Evolutionary conservation across 2,329 filamentous ascomycete genomes (phyloP).

Genomic region (Botryosphaeria dothidea): DNA sequence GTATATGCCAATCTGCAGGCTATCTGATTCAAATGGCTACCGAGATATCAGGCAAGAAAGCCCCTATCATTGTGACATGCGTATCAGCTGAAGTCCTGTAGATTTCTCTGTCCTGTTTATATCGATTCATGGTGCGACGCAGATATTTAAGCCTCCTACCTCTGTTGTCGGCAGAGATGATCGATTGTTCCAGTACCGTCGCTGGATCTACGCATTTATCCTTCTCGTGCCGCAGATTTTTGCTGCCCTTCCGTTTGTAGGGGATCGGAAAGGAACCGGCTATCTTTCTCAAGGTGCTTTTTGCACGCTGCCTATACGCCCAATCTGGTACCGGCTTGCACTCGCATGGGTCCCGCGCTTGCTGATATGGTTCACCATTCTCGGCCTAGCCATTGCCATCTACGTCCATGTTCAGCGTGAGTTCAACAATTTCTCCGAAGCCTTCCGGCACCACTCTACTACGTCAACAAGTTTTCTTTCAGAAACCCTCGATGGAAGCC

Average conservation of each 20-base stretch:
- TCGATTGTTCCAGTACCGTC: conserved; percentile 69
- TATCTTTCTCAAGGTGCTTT: conserved; percentile 67
- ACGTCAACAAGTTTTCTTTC: background rate
- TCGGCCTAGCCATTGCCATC: conserved; percentile 67
- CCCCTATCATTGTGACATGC: conserved; percentile 19
- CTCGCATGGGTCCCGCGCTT: conserved; percentile 76
- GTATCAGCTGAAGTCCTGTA: conserved; percentile 21
- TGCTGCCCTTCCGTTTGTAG: conserved; percentile 63
- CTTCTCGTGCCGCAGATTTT: conserved; percentile 60
- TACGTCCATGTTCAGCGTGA: conserved; percentile 56
- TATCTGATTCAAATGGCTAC: conserved; percentile 68
- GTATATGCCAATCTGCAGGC: conserved; percentile 67
- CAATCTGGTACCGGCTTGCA: conserved; percentile 68
- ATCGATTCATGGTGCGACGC: conserved; percentile 70
- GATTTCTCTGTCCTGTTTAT: conserved; percentile 74
- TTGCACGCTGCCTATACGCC: conserved; percentile 68
- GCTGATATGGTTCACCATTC: conserved; percentile 64
- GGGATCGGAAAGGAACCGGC: conserved; percentile 48
- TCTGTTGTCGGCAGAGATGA: conserved; percentile 48
- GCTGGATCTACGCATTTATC: conserved; percentile 59
- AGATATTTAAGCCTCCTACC: conserved; percentile 62
- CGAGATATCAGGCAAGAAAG: conserved; percentile 58
- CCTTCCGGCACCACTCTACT: background rate
- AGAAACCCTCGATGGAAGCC: background rate
- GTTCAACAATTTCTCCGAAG: conserved; percentile 8